phyloP scores from a whole-genome alignment of 2,329 filamentous ascomycete species.

The Sporothrix pallida region DNA sequence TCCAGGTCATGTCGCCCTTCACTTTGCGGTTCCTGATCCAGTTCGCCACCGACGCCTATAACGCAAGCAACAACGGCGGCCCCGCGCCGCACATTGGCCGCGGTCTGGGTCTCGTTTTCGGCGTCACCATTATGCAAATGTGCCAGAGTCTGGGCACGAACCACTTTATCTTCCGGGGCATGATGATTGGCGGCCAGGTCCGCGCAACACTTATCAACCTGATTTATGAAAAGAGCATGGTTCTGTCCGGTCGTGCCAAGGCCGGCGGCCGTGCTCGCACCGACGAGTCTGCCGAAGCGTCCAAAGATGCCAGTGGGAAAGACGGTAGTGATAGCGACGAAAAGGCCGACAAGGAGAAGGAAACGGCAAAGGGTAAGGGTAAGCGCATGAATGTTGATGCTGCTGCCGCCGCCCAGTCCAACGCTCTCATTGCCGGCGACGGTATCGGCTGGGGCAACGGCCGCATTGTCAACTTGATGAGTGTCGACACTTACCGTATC shows the following conservation, averaged over 20 bases:
- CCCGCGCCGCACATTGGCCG: constrained; percentile 71
- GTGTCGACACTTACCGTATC: constrained; percentile 89
- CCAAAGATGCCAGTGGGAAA: not conserved
- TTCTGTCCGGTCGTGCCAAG: constrained; percentile 83
- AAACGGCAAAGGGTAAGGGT: constrained; percentile 42
- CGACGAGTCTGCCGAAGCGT: not conserved
- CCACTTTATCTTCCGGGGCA: constrained; percentile 91
- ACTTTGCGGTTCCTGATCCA: constrained; percentile 83
- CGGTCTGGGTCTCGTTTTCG: constrained; percentile 83
- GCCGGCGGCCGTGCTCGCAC: constrained; percentile 67
- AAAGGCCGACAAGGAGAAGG: constrained; percentile 50
- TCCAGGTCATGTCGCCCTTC: constrained; percentile 85
- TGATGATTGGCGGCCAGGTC: constrained; percentile 86
- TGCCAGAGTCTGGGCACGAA: constrained; percentile 80
- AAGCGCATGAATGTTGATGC: constrained; percentile 39
- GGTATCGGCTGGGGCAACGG: constrained; percentile 91
- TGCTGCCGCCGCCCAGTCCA: not conserved
- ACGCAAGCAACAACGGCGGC: constrained; percentile 57
- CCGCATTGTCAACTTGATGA: constrained; percentile 91
- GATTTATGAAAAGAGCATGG: constrained; percentile 93
- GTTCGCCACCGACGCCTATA: constrained; percentile 81
- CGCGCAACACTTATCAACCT: constrained; percentile 81
- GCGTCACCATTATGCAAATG: constrained; percentile 84
- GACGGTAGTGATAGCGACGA: constrained; percentile 33
- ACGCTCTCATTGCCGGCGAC: constrained; percentile 65